phyloP scores from a whole-genome alignment of 768 basidiomycete genomes.

The Phaffia australis region DNA sequence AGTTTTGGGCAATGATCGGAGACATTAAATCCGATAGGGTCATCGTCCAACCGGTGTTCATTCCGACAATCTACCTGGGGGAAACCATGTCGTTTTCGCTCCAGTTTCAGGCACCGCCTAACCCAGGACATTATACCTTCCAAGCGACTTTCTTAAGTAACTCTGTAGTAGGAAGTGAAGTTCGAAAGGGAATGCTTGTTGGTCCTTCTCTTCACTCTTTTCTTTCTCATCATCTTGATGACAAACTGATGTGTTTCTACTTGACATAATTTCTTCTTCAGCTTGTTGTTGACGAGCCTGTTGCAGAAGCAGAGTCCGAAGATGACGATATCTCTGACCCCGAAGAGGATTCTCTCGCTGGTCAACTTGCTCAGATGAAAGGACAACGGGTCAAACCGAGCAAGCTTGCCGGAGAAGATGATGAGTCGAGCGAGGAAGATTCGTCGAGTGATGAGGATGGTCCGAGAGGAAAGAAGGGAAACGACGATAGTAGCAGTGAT shows the following conservation, averaged over 20 bases:
- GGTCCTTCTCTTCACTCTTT: constrained; percentile 19
- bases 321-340: constrained; percentile 98
- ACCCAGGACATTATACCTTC: constrained; percentile 75
- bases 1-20: constrained; percentile 65
- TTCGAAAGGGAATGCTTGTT: constrained; percentile 48
- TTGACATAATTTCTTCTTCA: constrained; percentile 35
- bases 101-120: constrained; percentile 88
- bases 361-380: constrained; percentile 95
- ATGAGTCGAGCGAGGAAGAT: constrained; percentile 48
- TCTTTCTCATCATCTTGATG: constrained; percentile 9
- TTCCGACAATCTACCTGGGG: constrained; percentile 14
- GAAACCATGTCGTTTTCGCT: constrained; percentile 55
- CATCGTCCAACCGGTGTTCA: constrained; percentile 73
- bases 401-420: constrained; percentile 47
- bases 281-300: constrained; percentile 73
- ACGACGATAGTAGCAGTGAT: constrained; percentile 16
- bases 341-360: constrained; percentile 88
- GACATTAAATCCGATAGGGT: constrained; percentile 75
- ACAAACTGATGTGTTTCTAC: neutral
- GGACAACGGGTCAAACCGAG: constrained; percentile 69
- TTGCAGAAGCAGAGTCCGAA: constrained; percentile 45
- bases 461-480: constrained; percentile 20
- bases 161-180: constrained; percentile 75
- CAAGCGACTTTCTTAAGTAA: constrained; percentile 76
- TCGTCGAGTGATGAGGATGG: constrained; percentile 38